Evolutionary conservation across 768 basidiomycete genomes (phyloP).

Genomic region (Collybia nuda): DNA sequence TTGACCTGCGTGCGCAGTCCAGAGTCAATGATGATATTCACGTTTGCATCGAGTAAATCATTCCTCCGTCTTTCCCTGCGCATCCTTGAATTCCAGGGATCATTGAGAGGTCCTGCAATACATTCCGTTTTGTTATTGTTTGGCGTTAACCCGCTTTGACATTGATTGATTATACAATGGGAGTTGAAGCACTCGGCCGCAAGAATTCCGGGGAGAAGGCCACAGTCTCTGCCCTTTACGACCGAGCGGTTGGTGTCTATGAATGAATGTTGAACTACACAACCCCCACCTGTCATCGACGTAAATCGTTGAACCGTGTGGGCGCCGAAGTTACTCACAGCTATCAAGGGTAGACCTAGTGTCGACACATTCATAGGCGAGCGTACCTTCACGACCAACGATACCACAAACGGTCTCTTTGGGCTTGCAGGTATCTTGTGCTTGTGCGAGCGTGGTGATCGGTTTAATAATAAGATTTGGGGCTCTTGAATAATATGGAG

Average conservation of each 20-base stretch:
- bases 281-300: slow-evolving; percentile 37
- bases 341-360: slow-evolving; percentile 32
- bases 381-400: slow-evolving; percentile 23
- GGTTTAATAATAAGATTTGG: neutral
- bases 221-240: slow-evolving; percentile 26
- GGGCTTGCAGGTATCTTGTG: slow-evolving; percentile 23
- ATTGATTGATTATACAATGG: slow-evolving; percentile 26
- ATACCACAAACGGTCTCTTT: slow-evolving; percentile 37
- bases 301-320: neutral
- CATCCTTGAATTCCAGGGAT: slow-evolving; percentile 12
- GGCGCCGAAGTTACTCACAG: slow-evolving; percentile 26
- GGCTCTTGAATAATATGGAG: too few relatives aligned
- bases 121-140: slow-evolving; percentile 19
- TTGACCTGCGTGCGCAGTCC: slow-evolving; percentile 15
- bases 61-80: slow-evolving; percentile 14
- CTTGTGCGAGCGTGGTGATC: slow-evolving; percentile 28
- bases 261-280: slow-evolving; percentile 33
- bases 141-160: slow-evolving; percentile 26
- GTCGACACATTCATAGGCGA: slow-evolving; percentile 40
- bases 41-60: slow-evolving; percentile 3
- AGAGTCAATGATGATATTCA: slow-evolving; percentile 13
- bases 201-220: slow-evolving; percentile 22
- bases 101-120: slow-evolving; percentile 6
- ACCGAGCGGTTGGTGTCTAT: slow-evolving; percentile 11
- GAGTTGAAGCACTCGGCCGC: slow-evolving; percentile 21